A percentile compares a stretch with the other conserved stretches of the same genome.
Evolutionary conservation across 768 basidiomycete genomes (phyloP).

Genomic region (Cystobasidium tubakii): DNA sequence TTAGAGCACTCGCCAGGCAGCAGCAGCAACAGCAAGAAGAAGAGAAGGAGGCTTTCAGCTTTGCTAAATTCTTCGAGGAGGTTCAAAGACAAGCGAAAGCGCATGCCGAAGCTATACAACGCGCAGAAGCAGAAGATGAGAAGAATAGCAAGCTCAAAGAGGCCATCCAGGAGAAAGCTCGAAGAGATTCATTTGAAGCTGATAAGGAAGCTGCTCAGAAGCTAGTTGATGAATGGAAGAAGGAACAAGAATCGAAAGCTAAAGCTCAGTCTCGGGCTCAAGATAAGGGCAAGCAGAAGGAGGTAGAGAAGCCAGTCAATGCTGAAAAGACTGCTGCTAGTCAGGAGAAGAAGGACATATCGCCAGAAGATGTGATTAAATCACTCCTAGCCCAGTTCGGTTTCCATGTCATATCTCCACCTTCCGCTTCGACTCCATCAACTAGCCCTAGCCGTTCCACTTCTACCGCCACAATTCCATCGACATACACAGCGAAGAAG

Average conservation of each 20-base stretch:
- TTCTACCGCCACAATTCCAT: neutral
- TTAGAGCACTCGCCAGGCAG: neutral
- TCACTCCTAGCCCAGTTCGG: neutral
- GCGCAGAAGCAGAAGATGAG: neutral
- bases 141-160: neutral
- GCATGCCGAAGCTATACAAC: neutral
- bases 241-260: neutral
- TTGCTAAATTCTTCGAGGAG: neutral
- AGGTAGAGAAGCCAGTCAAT: neutral
- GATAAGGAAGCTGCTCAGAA: slow-evolving; percentile 10
- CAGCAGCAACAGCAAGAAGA: neutral
- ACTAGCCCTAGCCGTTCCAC: neutral
- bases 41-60: neutral
- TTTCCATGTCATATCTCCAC: neutral
- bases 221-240: slow-evolving; percentile 9
- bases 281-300: neutral
- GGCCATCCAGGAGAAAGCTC: neutral
- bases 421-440: neutral
- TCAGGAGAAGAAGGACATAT: neutral
- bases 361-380: neutral
- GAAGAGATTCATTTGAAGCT: slow-evolving; percentile 4
- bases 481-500: neutral
- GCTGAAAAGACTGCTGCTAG: neutral
- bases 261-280: neutral
- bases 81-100: neutral